phyloP scores from a whole-genome alignment of 129 eudicot genomes.

The Deinandra increscens region DNA sequence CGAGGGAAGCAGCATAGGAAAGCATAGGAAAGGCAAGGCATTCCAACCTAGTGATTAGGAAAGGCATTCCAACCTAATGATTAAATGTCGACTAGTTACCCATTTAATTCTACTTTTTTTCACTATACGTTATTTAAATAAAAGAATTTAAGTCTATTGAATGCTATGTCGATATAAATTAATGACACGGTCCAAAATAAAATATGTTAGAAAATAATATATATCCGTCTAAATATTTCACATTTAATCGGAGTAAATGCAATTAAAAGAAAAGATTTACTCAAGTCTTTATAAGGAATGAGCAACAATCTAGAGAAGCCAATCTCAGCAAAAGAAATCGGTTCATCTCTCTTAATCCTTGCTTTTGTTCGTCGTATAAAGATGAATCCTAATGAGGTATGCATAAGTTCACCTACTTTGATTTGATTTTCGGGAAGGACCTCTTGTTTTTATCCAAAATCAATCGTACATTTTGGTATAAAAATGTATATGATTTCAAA shows the following conservation, averaged over 20 bases:
- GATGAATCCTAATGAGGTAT: constrained; percentile 30
- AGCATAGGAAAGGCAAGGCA: too few relatives aligned
- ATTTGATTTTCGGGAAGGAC: background rate
- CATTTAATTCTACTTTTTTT: too few relatives aligned
- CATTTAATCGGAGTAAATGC: constrained; percentile 28
- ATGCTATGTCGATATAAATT: too few relatives aligned
- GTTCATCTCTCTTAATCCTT: constrained; percentile 14
- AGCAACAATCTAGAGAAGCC: constrained; percentile 9
- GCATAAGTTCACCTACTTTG: background rate
- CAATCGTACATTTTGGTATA: background rate
- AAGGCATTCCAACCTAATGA: background rate
- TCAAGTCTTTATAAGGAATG: constrained; percentile 8
- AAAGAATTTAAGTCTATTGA: too few relatives aligned
- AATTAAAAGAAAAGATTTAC: background rate
- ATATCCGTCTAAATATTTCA: too few relatives aligned
- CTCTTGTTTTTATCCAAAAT: background rate
- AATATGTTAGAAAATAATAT: too few relatives aligned
- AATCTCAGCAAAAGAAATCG: constrained; percentile 5
- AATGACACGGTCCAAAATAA: too few relatives aligned
- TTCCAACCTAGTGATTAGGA: too few relatives aligned
- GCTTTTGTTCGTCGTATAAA: background rate
- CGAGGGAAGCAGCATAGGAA: background rate
- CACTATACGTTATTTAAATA: too few relatives aligned
- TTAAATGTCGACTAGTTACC: too few relatives aligned
- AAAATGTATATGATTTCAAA: background rate